Percentiles rank a stretch among this genome's conserved stretches.
Conservation (phyloP, 768 basidiomycete species). For the Xerocomellus intermedius region DNA sequence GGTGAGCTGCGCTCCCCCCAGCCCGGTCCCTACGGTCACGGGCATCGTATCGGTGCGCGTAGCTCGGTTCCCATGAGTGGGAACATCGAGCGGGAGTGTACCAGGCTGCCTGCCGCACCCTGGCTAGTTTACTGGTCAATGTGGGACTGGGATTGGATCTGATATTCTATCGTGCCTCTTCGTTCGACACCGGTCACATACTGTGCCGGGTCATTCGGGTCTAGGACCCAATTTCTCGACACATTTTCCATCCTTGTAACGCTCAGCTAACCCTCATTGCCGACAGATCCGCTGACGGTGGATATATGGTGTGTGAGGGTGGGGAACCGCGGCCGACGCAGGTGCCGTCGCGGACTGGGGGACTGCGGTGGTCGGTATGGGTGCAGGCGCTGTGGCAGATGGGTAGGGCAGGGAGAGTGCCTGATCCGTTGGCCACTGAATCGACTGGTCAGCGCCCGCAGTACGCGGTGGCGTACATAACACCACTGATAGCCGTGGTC, state of each 20-base stretch:
- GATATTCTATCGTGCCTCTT: slow-evolving; percentile 58
- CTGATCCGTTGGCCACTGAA: slow-evolving; percentile 21
- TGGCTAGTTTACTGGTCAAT: slow-evolving; percentile 11
- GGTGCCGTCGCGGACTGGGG: slow-evolving; percentile 8
- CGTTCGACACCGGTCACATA: slow-evolving; percentile 79
- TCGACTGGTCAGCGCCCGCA: slow-evolving; percentile 16
- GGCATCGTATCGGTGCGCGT: slow-evolving; percentile 35
- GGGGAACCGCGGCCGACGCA: background rate
- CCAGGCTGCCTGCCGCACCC: background rate
- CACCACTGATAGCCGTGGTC: slow-evolving; percentile 19
- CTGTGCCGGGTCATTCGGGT: slow-evolving; percentile 78
- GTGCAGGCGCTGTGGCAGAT: slow-evolving; percentile 13
- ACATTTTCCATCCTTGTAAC: slow-evolving; percentile 83
- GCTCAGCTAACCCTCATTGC: slow-evolving; percentile 68
- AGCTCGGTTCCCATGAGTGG: slow-evolving; percentile 22
- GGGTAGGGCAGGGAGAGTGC: slow-evolving; percentile 16
- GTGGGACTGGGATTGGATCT: slow-evolving; percentile 23
- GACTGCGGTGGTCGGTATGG: slow-evolving; percentile 12
- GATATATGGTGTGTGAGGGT: slow-evolving; percentile 22
- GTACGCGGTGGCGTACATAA: slow-evolving; percentile 3
- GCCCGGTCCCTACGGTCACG: slow-evolving; percentile 26
- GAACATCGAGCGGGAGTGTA: slow-evolving; percentile 21
- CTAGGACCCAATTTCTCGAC: slow-evolving; percentile 89
- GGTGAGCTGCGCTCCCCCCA: slow-evolving; percentile 25
- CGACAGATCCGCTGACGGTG: slow-evolving; percentile 69